Conservation (phyloP, 1,284 basidiomycete species). For the Irpex rosettiformis region DNA sequence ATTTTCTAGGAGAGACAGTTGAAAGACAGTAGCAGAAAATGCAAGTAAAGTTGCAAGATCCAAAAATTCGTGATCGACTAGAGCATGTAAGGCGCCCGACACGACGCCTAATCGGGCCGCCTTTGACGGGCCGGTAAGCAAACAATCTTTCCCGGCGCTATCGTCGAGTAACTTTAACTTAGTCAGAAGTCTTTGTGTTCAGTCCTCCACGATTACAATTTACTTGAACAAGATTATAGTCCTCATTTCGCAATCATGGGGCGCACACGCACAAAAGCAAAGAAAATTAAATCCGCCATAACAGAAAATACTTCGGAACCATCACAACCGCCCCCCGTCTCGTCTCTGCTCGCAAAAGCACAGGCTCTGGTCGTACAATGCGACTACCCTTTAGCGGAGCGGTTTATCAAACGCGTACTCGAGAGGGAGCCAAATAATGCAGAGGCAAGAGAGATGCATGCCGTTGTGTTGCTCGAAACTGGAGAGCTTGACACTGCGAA, state of each 20-base stretch:
- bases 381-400: constrained; percentile 78
- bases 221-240: too few relatives aligned
- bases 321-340: constrained; percentile 33
- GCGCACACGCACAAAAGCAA: constrained; percentile 55
- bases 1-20: neutral
- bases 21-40: neutral
- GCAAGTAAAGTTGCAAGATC: neutral
- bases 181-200: too few relatives aligned
- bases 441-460: constrained; percentile 79
- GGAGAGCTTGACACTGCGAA: constrained; percentile 76
- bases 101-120: too few relatives aligned
- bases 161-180: too few relatives aligned
- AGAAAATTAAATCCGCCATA: constrained; percentile 34
- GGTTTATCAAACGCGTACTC: constrained; percentile 69
- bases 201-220: too few relatives aligned
- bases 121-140: too few relatives aligned
- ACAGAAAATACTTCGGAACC: constrained; percentile 28
- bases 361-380: constrained; percentile 78
- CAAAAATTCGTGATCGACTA: neutral
- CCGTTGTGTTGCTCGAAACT: constrained; percentile 72
- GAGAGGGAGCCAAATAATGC: constrained; percentile 61
- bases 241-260: constrained; percentile 56
- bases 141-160: too few relatives aligned
- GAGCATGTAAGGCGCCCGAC: neutral
- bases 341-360: constrained; percentile 68